Percentiles rank a stretch among this genome's conserved stretches.
Conservation (phyloP, 129 eudicot species). For the Solidago caesia region DNA sequence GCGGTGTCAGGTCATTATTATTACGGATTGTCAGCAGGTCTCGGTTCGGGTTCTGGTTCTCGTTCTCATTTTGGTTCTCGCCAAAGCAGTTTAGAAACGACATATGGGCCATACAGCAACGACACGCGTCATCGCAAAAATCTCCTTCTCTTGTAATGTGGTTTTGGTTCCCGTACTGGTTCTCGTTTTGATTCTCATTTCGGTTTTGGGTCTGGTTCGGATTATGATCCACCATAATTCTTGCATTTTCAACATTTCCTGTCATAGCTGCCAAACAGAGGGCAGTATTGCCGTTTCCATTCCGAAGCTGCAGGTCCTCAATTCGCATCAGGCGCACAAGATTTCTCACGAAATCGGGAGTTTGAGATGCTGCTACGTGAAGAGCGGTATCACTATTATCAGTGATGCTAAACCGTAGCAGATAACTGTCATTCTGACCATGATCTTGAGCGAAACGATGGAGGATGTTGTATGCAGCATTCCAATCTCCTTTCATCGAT, state of each 20-base stretch:
- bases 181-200: too few species aligned
- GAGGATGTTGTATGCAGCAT: too few species aligned
- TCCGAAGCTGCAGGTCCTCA: conserved; percentile 23
- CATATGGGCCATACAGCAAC: too few species aligned
- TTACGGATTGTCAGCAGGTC: conserved; percentile 27
- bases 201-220: too few species aligned
- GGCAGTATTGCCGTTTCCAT: conserved; percentile 34
- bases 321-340: not conserved
- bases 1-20: conserved; percentile 21
- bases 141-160: too few species aligned
- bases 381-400: conserved; percentile 18
- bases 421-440: too few species aligned
- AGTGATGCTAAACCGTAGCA: not conserved
- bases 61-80: too few species aligned
- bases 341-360: conserved; percentile 24
- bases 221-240: conserved; percentile 12
- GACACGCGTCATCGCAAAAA: too few species aligned
- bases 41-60: not conserved
- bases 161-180: too few species aligned
- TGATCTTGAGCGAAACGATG: too few species aligned
- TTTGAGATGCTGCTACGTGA: conserved; percentile 41
- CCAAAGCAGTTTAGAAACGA: too few species aligned
- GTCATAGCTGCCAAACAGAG: conserved; percentile 44
- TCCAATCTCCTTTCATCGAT: too few species aligned
- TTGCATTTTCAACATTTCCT: conserved; percentile 32